Conservation (phyloP, 164 flowering plant species). For the Liquidambar formosana region DNA sequence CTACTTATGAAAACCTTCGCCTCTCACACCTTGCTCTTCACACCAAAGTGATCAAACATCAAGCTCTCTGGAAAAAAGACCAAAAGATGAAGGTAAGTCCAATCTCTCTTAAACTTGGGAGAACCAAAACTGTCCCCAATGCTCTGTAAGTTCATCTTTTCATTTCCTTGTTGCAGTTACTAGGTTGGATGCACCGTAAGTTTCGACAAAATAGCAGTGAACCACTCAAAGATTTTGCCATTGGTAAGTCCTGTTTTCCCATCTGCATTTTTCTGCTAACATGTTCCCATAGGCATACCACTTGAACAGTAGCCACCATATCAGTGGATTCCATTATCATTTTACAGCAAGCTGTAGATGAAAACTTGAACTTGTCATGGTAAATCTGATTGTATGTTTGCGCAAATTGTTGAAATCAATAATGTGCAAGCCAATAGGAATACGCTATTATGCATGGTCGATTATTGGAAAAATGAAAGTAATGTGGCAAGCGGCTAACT, state of each 20-base stretch:
- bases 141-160: neutral
- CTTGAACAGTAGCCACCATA: neutral
- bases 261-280: slow-evolving; percentile 3
- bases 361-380: neutral
- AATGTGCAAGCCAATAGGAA: neutral
- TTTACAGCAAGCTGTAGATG: neutral
- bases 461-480: neutral
- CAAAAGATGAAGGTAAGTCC: slow-evolving; percentile 45
- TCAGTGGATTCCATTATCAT: neutral
- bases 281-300: neutral
- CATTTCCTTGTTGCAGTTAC: slow-evolving; percentile 49
- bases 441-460: neutral
- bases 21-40: slow-evolving; percentile 2
- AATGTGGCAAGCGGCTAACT: neutral
- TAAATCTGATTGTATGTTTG: neutral
- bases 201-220: slow-evolving; percentile 66
- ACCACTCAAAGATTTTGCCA: slow-evolving; percentile 43
- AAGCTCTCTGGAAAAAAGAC: slow-evolving; percentile 7
- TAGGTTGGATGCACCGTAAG: slow-evolving; percentile 93
- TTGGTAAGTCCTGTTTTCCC: slow-evolving; percentile 30
- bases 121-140: neutral
- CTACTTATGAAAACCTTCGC: slow-evolving; percentile 2
- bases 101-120: neutral
- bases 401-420: neutral
- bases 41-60: slow-evolving; percentile 6